A percentile compares a stretch with the other conserved stretches of the same genome.
These are phyloP conservation scores for Trichocladium uniseriatum DNA, from an alignment of 495 filamentous ascomycete genomes.

Conservation along the genomic window DNA sequence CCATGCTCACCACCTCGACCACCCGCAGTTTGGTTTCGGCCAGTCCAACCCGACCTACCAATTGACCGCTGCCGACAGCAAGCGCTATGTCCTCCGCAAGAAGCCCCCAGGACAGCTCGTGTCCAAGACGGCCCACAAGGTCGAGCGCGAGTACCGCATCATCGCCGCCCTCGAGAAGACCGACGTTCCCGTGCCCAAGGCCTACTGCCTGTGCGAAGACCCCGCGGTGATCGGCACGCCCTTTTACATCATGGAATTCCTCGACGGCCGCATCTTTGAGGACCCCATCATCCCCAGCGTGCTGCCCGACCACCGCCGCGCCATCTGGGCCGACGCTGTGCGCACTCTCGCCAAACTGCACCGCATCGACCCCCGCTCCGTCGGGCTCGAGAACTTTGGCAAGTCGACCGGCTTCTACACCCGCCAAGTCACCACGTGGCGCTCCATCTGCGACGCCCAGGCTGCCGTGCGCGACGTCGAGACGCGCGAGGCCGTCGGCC, in stretches of 20 bases:
- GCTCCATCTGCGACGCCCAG: slow-evolving; percentile 67
- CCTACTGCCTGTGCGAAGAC: slow-evolving; percentile 83
- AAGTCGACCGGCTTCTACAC: slow-evolving; percentile 71
- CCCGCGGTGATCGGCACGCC: slow-evolving; percentile 67
- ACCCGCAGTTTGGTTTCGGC: slow-evolving; percentile 77
- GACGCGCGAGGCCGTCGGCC: slow-evolving; percentile 63
- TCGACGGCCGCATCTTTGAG: slow-evolving; percentile 86
- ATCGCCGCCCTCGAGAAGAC: slow-evolving; percentile 72
- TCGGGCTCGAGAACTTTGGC: slow-evolving; percentile 65
- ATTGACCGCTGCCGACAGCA: slow-evolving; percentile 57
- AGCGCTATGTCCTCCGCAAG: slow-evolving; percentile 80
- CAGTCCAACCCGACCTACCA: slow-evolving; percentile 97
- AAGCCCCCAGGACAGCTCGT: slow-evolving; percentile 89
- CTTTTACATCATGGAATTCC: slow-evolving; percentile 95
- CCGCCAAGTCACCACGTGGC: slow-evolving; percentile 76
- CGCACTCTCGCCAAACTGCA: slow-evolving; percentile 81
- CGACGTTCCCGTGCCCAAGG: slow-evolving; percentile 77
- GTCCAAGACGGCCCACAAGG: slow-evolving; percentile 87
- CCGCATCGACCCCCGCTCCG: slow-evolving; percentile 52
- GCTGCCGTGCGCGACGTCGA: slow-evolving; percentile 65
- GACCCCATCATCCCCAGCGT: slow-evolving; percentile 77
- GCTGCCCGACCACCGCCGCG: slow-evolving; percentile 53
- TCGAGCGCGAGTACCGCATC: slow-evolving; percentile 89
- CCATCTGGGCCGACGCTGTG: slow-evolving; percentile 81
- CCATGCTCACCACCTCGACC: neutral